These are phyloP conservation scores for Steccherinum ochraceum DNA, from an alignment of 768 basidiomycete species.

Conservation along the genomic window DNA sequence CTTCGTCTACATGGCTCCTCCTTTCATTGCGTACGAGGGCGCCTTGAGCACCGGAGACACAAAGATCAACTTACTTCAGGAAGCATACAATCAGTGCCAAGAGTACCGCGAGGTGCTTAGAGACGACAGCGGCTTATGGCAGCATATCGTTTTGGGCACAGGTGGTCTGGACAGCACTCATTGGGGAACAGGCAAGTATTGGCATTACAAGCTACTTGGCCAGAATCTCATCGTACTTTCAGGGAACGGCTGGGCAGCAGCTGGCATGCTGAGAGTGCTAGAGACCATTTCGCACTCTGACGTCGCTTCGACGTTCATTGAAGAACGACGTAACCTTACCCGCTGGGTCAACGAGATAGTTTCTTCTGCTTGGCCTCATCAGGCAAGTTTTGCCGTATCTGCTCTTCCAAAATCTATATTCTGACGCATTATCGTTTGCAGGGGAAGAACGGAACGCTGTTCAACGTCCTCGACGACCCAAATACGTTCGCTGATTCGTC, in stretches of 20 bases:
- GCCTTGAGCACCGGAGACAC: conserved; percentile 33
- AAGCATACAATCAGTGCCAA: conserved; percentile 49
- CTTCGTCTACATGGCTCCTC: conserved; percentile 57
- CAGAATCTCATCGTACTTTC: no score
- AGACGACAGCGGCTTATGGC: conserved; percentile 46
- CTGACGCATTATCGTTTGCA: no score
- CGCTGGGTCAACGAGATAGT: conserved; percentile 53
- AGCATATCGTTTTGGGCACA: conserved; percentile 44
- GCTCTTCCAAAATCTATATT: no score
- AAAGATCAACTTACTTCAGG: conserved; percentile 32
- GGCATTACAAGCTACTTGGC: no score
- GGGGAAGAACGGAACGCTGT: conserved; percentile 39
- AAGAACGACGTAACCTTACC: conserved; percentile 38
- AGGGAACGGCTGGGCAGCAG: conserved; percentile 70
- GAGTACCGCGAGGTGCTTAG: conserved; percentile 51
- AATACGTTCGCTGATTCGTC: conserved; percentile 49
- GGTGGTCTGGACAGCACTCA: conserved; percentile 37
- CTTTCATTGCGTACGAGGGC: conserved; percentile 63
- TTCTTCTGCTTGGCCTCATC: conserved; percentile 34
- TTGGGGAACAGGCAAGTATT: conserved; percentile 51
- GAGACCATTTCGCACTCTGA: conserved; percentile 43
- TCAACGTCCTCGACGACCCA: conserved; percentile 45
- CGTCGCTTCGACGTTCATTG: conserved; percentile 28
- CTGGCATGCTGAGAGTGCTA: conserved; percentile 57
- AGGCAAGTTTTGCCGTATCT: conserved; percentile 29